Evolutionary conservation across 176 grass and related monocot species (phyloP), one percentile per base, ranked within the genome.

Genomic region (Otatea glauca): DNA sequence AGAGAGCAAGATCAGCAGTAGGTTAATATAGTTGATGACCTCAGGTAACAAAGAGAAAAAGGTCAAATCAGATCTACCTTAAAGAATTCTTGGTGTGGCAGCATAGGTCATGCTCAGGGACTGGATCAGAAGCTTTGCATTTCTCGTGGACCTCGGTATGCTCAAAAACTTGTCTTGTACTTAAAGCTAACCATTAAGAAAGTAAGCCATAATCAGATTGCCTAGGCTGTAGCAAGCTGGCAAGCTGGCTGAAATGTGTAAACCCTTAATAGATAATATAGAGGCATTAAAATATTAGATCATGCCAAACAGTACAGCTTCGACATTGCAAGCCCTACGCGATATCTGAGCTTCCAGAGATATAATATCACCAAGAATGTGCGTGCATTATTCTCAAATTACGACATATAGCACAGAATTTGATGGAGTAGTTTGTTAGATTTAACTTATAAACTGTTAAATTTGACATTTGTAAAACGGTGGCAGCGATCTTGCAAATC

Each of bases 61-160:
- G 13, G 29, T 38, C 0, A 83, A 64, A n/a, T 25, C 3, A 68
- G 17, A 0, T 53, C 1, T 81, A 90, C 96, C 85, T 90, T 98
- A 29, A 44, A 98, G 93, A 76, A 85, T 90, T 12, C 83, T 86
- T 42, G 96, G 93, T 25, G 89, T 95, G 73, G 89, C 87, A 68
- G 87, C 85, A 29, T 94, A 98, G 13, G 95, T 91, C 72, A 84
- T 93, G 59, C 8, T 45, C 29, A 94, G 87, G 44, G 92, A 94
- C 74, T 91, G 87, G 83, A 98, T 71, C 43, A 98, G 87, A 14
- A 91, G 86, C 80, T 29, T 88, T 7, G 91, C 91, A 66, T 94
- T 90, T 3, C 81, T 90, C 15, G 75, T 68, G 48, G 74, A 54
- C 67, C 71, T 93, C 72, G 87, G 78, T 92, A 93, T 97, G 83